phyloP scores from a whole-genome alignment of 768 basidiomycete species.

The Boletus patriciae region DNA sequence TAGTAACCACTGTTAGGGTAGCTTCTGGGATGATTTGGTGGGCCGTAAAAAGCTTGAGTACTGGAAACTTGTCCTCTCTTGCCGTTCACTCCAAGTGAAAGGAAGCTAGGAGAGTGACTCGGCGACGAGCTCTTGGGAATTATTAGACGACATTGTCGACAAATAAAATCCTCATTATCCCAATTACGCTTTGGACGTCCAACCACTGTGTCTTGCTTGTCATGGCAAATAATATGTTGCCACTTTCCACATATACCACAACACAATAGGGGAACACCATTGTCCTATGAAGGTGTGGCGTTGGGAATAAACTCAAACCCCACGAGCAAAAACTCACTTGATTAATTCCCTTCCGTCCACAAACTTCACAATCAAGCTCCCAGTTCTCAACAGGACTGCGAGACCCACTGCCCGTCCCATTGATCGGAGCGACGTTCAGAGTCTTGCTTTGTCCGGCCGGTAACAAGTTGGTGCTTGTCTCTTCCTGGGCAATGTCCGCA shows the following conservation, averaged over 20 bases:
- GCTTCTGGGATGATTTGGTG: conserved; percentile 18
- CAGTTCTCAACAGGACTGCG: conserved; percentile 67
- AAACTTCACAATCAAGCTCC: conserved; percentile 89
- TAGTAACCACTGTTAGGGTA: conserved; percentile 18
- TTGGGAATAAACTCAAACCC: neutral
- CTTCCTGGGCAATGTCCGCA: conserved; percentile 3
- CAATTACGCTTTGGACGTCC: conserved; percentile 76
- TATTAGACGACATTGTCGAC: conserved; percentile 51
- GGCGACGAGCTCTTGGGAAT: conserved; percentile 11
- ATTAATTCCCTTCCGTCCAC: conserved; percentile 69
- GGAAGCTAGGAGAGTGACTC: conserved; percentile 3
- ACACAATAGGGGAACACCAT: conserved; percentile 73
- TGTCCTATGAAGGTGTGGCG: conserved; percentile 54
- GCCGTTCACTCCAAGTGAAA: conserved; percentile 6
- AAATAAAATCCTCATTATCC: conserved; percentile 83
- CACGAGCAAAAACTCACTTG: conserved; percentile 46
- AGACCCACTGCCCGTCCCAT: conserved; percentile 43
- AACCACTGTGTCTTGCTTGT: conserved; percentile 60
- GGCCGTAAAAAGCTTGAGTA: conserved; percentile 13
- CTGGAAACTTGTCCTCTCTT: conserved; percentile 12
- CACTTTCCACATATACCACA: conserved; percentile 82
- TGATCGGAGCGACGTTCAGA: conserved; percentile 9
- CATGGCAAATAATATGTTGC: conserved; percentile 90
- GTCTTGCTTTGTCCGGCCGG: conserved; percentile 6
- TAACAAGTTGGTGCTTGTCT: neutral